Conservation (phyloP, 2,329 filamentous ascomycete species). For the Pseudohalonectria lignicola region DNA sequence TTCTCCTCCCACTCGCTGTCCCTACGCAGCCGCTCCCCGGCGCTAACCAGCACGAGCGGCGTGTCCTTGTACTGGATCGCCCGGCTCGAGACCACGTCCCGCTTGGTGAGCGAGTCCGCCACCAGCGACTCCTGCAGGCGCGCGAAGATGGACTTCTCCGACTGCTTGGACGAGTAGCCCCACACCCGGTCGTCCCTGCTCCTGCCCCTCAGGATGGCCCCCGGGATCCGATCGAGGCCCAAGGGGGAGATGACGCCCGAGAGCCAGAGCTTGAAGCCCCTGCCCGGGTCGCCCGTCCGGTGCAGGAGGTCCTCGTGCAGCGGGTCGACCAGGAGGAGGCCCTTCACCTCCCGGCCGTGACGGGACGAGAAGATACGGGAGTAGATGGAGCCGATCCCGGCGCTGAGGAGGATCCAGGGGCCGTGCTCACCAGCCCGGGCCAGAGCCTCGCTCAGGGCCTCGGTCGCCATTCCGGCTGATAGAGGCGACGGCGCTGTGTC, state of each 20-base stretch:
- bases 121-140: slow-evolving; percentile 90
- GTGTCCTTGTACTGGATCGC: slow-evolving; percentile 69
- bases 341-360: slow-evolving; percentile 62
- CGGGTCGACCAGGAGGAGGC: slow-evolving; percentile 77
- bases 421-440: slow-evolving; percentile 70
- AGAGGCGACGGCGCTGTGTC: slow-evolving; percentile 92
- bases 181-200: slow-evolving; percentile 75
- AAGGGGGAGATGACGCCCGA: slow-evolving; percentile 79
- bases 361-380: slow-evolving; percentile 84
- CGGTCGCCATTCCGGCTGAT: slow-evolving; percentile 85
- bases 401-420: slow-evolving; percentile 80
- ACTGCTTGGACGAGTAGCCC: slow-evolving; percentile 67
- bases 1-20: slow-evolving; percentile 69
- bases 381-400: slow-evolving; percentile 80
- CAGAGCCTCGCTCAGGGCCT: slow-evolving; percentile 79
- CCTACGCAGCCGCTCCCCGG: slow-evolving; percentile 56
- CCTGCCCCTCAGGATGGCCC: slow-evolving; percentile 72
- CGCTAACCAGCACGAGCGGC: slow-evolving; percentile 72
- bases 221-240: slow-evolving; percentile 69
- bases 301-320: slow-evolving; percentile 78
- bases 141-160: slow-evolving; percentile 76
- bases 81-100: slow-evolving; percentile 68
- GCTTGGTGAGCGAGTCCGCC: slow-evolving; percentile 70
- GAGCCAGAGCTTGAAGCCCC: slow-evolving; percentile 79
- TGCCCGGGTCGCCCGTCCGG: slow-evolving; percentile 51